Conservation (phyloP, 148 eudicot species). For the Rheum nobile region DNA sequence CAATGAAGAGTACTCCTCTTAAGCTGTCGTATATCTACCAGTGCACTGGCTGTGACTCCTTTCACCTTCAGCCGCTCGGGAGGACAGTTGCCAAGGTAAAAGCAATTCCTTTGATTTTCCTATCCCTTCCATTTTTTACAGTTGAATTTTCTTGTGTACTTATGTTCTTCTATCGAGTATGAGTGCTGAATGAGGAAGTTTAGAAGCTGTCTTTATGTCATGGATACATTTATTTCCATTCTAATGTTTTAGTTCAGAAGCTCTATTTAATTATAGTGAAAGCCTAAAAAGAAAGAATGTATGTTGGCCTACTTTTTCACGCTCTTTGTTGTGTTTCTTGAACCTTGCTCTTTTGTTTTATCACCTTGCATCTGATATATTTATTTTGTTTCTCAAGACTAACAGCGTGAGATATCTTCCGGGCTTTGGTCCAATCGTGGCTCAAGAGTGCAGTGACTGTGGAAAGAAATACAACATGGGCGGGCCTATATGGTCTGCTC, state of each 20-base stretch:
- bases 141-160: not conserved
- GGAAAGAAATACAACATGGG: conserved; percentile 92
- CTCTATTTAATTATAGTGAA: not conserved
- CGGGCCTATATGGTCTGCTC: conserved; percentile 98
- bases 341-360: not conserved
- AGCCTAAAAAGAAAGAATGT: not conserved
- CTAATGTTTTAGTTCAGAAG: not conserved
- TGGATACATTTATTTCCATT: not conserved
- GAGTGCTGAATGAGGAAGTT: not conserved
- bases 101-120: not conserved
- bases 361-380: not conserved
- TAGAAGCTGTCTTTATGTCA: not conserved
- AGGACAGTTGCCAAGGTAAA: conserved; percentile 81
- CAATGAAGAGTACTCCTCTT: conserved; percentile 93
- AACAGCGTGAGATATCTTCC: conserved; percentile 68
- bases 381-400: conserved; percentile 26
- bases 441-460: conserved; percentile 87
- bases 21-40: conserved; percentile 90
- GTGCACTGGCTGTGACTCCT: conserved; percentile 93
- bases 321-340: not conserved
- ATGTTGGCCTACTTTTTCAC: not conserved
- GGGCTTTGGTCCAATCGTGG: conserved; percentile 82
- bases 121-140: not conserved
- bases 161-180: not conserved
- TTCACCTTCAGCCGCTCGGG: conserved; percentile 89